A percentile compares a stretch with the other conserved stretches of the same genome.
phyloP scores from a whole-genome alignment of 129 eudicot genomes.

The Heracleum sosnowskyi region DNA sequence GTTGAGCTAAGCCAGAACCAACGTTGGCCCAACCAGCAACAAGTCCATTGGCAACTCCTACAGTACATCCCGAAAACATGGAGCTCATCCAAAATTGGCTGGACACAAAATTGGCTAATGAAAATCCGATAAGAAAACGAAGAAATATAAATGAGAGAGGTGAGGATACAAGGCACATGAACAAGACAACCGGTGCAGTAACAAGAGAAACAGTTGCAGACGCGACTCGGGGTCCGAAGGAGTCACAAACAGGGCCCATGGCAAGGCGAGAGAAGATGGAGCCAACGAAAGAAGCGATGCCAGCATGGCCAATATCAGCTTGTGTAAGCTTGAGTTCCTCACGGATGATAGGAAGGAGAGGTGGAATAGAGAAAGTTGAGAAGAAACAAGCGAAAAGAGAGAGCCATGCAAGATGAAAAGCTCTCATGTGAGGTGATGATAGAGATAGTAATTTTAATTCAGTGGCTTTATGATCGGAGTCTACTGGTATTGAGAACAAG shows the following conservation, averaged over 20 bases:
- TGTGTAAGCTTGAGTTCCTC: conserved; percentile 54
- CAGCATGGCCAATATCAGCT: conserved; percentile 56
- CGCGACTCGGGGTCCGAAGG: conserved; percentile 66
- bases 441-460: conserved; percentile 39
- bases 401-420: conserved; percentile 82
- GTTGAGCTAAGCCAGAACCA: conserved; percentile 60
- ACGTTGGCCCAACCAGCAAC: conserved; percentile 87
- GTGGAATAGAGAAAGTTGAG: conserved; percentile 78
- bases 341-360: conserved; percentile 70
- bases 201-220: conserved; percentile 56
- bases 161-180: conserved; percentile 22
- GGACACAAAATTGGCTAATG: conserved; percentile 62
- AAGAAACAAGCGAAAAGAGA: conserved; percentile 61
- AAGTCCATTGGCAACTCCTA: conserved; percentile 57
- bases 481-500: conserved; percentile 38
- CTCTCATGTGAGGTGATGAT: conserved; percentile 67
- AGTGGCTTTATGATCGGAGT: conserved; percentile 58
- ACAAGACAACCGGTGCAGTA: conserved; percentile 57
- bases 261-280: conserved; percentile 64
- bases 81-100: conserved; percentile 85
- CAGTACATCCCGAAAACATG: conserved; percentile 53
- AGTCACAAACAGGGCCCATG: conserved; percentile 78
- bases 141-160: conserved; percentile 35
- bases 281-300: conserved; percentile 60
- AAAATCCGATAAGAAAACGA: conserved; percentile 60